Evolutionary conservation across 1,139 yeast species (phyloP), one percentile per base, ranked within the genome.

Genomic region (Debaryomyces udenii): DNA sequence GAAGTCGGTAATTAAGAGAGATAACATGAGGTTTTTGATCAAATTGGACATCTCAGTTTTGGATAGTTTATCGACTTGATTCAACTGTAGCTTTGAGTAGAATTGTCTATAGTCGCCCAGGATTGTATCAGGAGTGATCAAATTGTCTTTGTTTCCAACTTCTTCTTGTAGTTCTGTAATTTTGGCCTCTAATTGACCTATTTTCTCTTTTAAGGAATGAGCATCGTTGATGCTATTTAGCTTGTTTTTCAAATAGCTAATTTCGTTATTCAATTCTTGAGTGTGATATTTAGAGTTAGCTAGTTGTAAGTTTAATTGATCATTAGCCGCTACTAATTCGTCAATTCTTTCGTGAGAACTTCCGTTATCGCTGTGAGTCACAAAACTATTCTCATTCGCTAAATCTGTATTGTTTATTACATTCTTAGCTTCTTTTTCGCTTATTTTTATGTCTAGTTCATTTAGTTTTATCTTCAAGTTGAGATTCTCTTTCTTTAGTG

Each of bases 1-100:
- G 35, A 55, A 59, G 42, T 59, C 64, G 17, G 62, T 54, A 3
- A 68, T 55, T 35, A 68, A 50, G 22, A 68, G 49, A 30, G 68
- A 61, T 11, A 68, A 57, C 62, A 68, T 60, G 11, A 68, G 44
- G 45, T 64, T 64, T 38, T 68, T 68, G 42, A 68, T 49, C 27
- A 62, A 37, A 41, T 62, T 64, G 28, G 59, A 50, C 49, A 64
- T 48, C 45, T 66, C 66, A 9, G 50, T 48, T 37, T 55, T 57
- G 27, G 56, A 43, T 36, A 66, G 46, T 3, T 42, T 30, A 44
- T 68, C 73, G 3, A 68, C 50, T 39, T 62, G 56, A 16, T 47
- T 41, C 26, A 68, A 53, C 26, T 63, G 56, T n/a, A 66, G 51
- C 31, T 55, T 49, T n/a, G 44, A 48, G 47, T 64, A 68, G 36